These are phyloP conservation scores for Penicillium sp. DNA, from an alignment of 2,329 filamentous ascomycete genomes.

Conservation along the genomic window DNA sequence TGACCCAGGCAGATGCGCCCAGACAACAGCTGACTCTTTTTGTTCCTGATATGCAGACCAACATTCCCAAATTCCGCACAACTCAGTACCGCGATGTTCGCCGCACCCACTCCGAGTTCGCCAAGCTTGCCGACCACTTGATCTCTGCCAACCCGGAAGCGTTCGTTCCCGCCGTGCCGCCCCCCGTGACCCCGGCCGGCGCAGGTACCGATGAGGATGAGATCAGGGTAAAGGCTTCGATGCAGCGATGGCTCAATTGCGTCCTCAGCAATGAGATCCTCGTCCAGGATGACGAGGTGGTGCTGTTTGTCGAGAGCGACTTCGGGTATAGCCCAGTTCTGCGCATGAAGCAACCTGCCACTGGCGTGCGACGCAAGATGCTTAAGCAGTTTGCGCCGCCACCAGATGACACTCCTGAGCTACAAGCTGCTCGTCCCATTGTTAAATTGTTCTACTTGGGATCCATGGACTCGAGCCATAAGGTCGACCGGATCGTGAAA, in stretches of 20 bases:
- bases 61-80: slow-evolving; percentile 95
- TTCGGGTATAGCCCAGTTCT: slow-evolving; percentile 97
- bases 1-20: slow-evolving; percentile 4
- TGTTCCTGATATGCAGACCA: slow-evolving; percentile 63
- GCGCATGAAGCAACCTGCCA: slow-evolving; percentile 93
- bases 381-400: slow-evolving; percentile 98
- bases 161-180: slow-evolving; percentile 88
- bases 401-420: slow-evolving; percentile 92
- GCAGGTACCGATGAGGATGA: slow-evolving; percentile 97
- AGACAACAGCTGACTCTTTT: slow-evolving; percentile 5
- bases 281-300: slow-evolving; percentile 94
- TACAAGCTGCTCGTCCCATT: slow-evolving; percentile 81
- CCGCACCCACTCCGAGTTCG: slow-evolving; percentile 90
- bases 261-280: slow-evolving; percentile 89
- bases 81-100: slow-evolving; percentile 98
- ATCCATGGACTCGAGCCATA: slow-evolving; percentile 95
- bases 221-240: slow-evolving; percentile 75
- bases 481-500: slow-evolving; percentile 92
- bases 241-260: slow-evolving; percentile 94
- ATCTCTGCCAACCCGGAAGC: slow-evolving; percentile 97
- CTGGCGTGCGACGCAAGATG: slow-evolving; percentile 89
- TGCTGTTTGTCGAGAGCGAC: slow-evolving; percentile 98
- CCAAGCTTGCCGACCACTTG: slow-evolving; percentile 92
- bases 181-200: slow-evolving; percentile 89
- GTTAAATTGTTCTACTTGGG: slow-evolving; percentile 96